phyloP scores from a whole-genome alignment of 768 basidiomycete species.

The Lepiota brunneoincarnata region DNA sequence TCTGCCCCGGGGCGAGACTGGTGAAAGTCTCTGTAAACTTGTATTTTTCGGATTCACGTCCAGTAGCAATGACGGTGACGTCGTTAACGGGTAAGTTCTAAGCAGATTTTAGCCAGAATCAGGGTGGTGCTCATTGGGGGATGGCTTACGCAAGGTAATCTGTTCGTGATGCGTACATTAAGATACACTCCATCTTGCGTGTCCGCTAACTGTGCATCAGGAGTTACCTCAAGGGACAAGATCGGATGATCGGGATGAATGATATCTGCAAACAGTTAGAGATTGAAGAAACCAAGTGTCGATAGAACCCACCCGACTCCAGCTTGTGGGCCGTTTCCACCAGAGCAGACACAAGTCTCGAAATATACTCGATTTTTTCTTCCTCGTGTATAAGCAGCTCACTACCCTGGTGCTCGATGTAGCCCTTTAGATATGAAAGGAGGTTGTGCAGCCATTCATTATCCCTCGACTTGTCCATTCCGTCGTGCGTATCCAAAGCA shows the following conservation, averaged over 20 bases:
- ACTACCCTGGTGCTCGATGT: conserved; percentile 49
- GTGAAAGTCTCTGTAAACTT: conserved; percentile 45
- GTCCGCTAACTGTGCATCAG: conserved; percentile 49
- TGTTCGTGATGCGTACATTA: conserved; percentile 58
- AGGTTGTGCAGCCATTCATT: conserved; percentile 80
- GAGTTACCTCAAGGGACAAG: conserved; percentile 48
- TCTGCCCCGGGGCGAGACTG: conserved; percentile 56
- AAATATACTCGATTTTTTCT: conserved; percentile 50
- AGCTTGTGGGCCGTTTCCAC: conserved; percentile 46
- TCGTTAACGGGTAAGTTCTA: conserved; percentile 64
- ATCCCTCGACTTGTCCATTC: conserved; percentile 57
- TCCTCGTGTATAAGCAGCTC: conserved; percentile 54
- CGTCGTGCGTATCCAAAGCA: conserved; percentile 65
- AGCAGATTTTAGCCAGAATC: conserved; percentile 9
- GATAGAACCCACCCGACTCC: conserved; percentile 44
- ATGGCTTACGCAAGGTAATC: conserved; percentile 69
- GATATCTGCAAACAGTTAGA: conserved; percentile 40
- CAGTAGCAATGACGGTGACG: conserved; percentile 57
- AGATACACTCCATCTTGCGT: conserved; percentile 66
- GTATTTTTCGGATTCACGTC: conserved; percentile 61
- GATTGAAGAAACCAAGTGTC: neutral
- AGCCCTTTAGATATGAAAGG: conserved; percentile 72
- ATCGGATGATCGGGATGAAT: conserved; percentile 68
- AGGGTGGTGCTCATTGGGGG: conserved; percentile 1
- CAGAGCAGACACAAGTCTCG: conserved; percentile 47